Evolutionary conservation across 2,329 filamentous ascomycete species (phyloP), one percentile per base, ranked within the genome.

Genomic region (Aspergillus udagawae): DNA sequence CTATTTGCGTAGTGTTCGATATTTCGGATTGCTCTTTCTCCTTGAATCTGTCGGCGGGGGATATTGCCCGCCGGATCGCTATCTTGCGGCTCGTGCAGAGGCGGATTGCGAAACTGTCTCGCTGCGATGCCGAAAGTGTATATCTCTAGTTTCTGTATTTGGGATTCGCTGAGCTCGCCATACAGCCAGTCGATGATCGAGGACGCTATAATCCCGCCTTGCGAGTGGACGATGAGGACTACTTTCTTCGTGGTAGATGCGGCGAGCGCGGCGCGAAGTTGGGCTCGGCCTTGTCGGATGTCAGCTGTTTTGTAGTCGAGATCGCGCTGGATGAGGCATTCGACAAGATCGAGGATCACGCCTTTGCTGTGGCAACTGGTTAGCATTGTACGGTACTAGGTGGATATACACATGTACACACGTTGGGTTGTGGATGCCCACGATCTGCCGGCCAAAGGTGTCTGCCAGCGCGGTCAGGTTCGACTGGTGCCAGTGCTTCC

Each of bases 1-100:
- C 5, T 55, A 49, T 55, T 55, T 10, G 53, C 53, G 20, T 55
- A 55, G 41, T 55, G 53, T 49, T 55, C 53, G 5, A 55, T 25
- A 41, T 55, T 7, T 32, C 41, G 48, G n/a, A 55, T 51, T 9
- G 32, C 53, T 2, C 48, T 17, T 1, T 27, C 52, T 6, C 32
- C 32, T 38, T 38, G 32, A 1, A 38, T 17, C 32, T 38, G 32
- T 38, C 32, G 3, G 2, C 32, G 32, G 14, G 32, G 32, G 1
- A 2, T 7, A 0, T 17, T 38, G 14, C 32, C 32, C 3, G 5
- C 32, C 14, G 32, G 32, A 38, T 38, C 5, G 14, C n/a, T 17
- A 12, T 49, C 45, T 10, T 6, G 17, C 32, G 1, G n/a, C 12
- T 54, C 35, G 20, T 51, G 23, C 10, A 21, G 25, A 3, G 44